Conservation (phyloP, 805 yeast genomes). For the Cyberlindnera saturnus region DNA sequence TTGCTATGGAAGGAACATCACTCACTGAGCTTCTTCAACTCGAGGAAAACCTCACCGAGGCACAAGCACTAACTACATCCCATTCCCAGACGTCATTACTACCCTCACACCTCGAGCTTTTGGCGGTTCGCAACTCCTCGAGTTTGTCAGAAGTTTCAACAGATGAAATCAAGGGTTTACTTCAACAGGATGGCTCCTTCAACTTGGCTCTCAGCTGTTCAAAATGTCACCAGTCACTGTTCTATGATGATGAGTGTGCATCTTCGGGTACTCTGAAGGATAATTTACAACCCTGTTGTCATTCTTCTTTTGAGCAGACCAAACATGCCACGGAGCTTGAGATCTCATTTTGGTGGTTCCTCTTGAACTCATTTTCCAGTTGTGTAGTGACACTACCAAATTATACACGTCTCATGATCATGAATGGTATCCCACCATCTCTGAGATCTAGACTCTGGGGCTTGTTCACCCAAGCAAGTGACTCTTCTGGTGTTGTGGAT, state of each 20-base stretch:
- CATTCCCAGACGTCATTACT: conserved; percentile 8
- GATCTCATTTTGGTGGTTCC: conserved; percentile 37
- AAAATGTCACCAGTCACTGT: conserved; percentile 21
- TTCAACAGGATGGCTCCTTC: conserved; percentile 19
- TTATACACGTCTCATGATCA: conserved; percentile 38
- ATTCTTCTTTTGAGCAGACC: conserved; percentile 6
- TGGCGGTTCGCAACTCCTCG: conserved; percentile 4
- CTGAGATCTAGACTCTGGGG: conserved; percentile 42
- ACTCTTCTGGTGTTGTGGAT: conserved; percentile 14
- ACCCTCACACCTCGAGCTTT: conserved; percentile 8
- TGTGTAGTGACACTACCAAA: conserved; percentile 42
- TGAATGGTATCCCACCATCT: conserved; percentile 37
- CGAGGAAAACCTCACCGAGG: conserved; percentile 11
- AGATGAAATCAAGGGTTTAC: conserved; percentile 18
- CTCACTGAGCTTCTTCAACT: conserved; percentile 18
- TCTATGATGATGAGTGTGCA: conserved; percentile 21
- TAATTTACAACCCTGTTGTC: conserved; percentile 19
- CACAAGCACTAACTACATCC: conserved; percentile 1
- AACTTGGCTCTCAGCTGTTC: conserved; percentile 22
- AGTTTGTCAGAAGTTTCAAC: conserved; percentile 24
- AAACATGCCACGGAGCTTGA: conserved; percentile 25
- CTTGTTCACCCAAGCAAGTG: conserved; percentile 18
- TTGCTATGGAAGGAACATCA: conserved; percentile 12
- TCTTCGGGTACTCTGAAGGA: conserved; percentile 5
- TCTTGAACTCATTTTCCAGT: conserved; percentile 37